A percentile compares a stretch with the other conserved stretches of the same genome.
These are phyloP conservation scores for Margaritispora aquatica DNA, from an alignment of 495 filamentous ascomycete genomes.

Conservation along the genomic window DNA sequence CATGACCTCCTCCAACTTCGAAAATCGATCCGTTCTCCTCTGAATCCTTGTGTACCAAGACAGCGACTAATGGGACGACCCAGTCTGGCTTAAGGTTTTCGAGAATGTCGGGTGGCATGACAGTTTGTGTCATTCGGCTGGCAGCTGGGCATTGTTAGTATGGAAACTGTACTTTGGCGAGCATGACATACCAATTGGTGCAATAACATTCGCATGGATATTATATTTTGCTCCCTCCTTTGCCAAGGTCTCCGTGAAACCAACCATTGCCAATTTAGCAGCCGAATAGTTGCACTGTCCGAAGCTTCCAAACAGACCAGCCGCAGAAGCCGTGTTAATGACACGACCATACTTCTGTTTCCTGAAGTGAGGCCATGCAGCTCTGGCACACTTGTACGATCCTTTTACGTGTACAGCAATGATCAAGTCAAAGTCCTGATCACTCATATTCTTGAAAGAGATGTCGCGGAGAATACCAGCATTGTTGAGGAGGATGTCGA, in stretches of 20 bases:
- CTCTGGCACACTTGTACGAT: constrained; percentile 93
- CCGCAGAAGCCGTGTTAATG: constrained; percentile 94
- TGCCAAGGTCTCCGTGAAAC: constrained; percentile 96
- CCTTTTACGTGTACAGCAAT: constrained; percentile 91
- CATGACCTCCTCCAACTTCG: constrained; percentile 88
- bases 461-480: constrained; percentile 95
- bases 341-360: constrained; percentile 97
- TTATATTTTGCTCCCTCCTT: constrained; percentile 99
- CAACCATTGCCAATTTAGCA: constrained; percentile 92
- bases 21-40: constrained; percentile 84
- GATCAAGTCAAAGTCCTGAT: constrained; percentile 93
- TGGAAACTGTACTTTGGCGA: neutral
- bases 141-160: constrained; percentile 49
- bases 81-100: constrained; percentile 88
- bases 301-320: constrained; percentile 92
- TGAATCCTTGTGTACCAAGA: constrained; percentile 82
- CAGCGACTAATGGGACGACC: constrained; percentile 91
- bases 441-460: constrained; percentile 98
- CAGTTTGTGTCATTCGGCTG: constrained; percentile 92
- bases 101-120: constrained; percentile 94
- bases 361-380: constrained; percentile 96
- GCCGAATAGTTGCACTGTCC: constrained; percentile 97
- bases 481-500: constrained; percentile 97
- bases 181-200: constrained; percentile 61
- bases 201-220: constrained; percentile 93